Evolutionary conservation across 768 basidiomycete genomes (phyloP).

Genomic region (Serpula lacrymans): DNA sequence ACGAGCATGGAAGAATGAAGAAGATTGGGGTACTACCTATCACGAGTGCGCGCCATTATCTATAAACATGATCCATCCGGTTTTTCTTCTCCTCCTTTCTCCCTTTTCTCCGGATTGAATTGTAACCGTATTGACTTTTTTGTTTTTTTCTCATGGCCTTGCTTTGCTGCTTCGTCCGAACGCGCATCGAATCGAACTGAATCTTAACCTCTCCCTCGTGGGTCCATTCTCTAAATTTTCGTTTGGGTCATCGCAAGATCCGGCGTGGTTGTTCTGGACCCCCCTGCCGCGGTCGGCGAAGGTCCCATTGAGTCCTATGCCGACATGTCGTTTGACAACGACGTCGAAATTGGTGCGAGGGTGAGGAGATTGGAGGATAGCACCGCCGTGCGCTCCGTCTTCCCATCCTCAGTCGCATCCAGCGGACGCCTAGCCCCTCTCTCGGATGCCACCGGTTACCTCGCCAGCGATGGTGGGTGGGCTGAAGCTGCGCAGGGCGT

Average conservation of each 20-base stretch:
- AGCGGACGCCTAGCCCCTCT: constrained; percentile 18
- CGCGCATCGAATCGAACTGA: too few relatives aligned
- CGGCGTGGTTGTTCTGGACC: constrained; percentile 62
- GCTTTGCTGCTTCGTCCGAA: too few relatives aligned
- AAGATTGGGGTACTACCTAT: constrained; percentile 70
- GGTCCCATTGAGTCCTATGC: constrained; percentile 47
- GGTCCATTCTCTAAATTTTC: too few relatives aligned
- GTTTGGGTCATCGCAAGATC: too few relatives aligned
- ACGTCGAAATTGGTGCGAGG: constrained; percentile 51
- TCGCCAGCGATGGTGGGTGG: constrained; percentile 84
- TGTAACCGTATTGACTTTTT: too few relatives aligned
- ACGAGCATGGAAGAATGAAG: constrained; percentile 61
- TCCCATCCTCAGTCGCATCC: constrained; percentile 40
- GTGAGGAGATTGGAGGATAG: constrained; percentile 37
- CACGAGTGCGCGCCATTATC: constrained; percentile 69
- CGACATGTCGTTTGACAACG: constrained; percentile 58
- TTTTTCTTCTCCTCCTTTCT: neutral
- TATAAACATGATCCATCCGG: too few relatives aligned
- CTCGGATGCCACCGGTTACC: constrained; percentile 47
- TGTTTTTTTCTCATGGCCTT: too few relatives aligned
- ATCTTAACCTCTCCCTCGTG: too few relatives aligned
- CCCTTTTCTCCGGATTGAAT: neutral
- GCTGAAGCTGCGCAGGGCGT: constrained; percentile 72
- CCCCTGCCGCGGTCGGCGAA: constrained; percentile 27
- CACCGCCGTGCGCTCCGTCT: constrained; percentile 40